phyloP scores from a whole-genome alignment of 805 yeast genomes.

The Cyberlindnera meyerae region DNA sequence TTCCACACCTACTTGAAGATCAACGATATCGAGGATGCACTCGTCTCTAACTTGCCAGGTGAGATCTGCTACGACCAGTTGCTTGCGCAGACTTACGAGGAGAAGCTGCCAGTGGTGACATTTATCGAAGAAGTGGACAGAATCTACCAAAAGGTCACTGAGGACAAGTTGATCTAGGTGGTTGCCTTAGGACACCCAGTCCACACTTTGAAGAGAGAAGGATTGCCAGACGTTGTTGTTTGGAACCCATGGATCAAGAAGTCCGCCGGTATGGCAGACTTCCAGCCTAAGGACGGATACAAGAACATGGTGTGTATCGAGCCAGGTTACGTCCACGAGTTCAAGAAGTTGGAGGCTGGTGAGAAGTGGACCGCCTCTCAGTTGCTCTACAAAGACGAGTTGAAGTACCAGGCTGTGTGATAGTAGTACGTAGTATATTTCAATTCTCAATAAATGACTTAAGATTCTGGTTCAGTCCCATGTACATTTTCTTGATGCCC shows the following conservation, averaged over 20 bases:
- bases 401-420: constrained; percentile 52
- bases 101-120: constrained; percentile 63
- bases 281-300: constrained; percentile 80
- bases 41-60: constrained; percentile 76
- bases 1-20: constrained; percentile 86
- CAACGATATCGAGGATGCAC: constrained; percentile 70
- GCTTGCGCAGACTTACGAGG: constrained; percentile 53
- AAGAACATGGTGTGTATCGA: constrained; percentile 90
- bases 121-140: constrained; percentile 81
- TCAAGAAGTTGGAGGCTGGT: constrained; percentile 62
- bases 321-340: constrained; percentile 81
- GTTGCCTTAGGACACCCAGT: constrained; percentile 66
- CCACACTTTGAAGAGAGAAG: constrained; percentile 60
- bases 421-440: neutral
- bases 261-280: constrained; percentile 81
- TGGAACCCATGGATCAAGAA: constrained; percentile 97
- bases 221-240: constrained; percentile 70
- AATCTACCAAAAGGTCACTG: constrained; percentile 62
- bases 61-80: constrained; percentile 73
- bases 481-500: too few relatives aligned
- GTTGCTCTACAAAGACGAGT: constrained; percentile 48
- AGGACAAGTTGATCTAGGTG: constrained; percentile 56
- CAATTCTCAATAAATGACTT: too few relatives aligned
- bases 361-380: constrained; percentile 73
- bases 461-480: too few relatives aligned